phyloP scores from a whole-genome alignment of 768 basidiomycete species.

The Mycena amicta region DNA sequence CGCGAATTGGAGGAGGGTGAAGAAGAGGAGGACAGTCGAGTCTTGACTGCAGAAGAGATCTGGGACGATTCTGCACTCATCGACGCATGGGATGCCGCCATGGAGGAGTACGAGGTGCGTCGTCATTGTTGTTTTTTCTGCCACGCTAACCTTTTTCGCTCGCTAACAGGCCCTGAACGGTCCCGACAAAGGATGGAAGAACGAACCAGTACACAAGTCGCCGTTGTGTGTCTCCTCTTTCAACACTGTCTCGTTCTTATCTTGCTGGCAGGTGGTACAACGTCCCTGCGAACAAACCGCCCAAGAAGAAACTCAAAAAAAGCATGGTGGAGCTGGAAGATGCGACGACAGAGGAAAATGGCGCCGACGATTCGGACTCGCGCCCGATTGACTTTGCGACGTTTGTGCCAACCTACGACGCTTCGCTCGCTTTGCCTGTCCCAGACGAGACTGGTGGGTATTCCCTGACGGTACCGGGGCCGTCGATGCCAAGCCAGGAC shows the following conservation, averaged over 20 bases:
- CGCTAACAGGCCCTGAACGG: slow-evolving; percentile 58
- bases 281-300: slow-evolving; percentile 44
- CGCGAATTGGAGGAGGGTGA: slow-evolving; percentile 26
- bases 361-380: slow-evolving; percentile 49
- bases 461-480: slow-evolving; percentile 35
- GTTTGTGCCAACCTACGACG: slow-evolving; percentile 70
- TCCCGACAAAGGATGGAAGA: slow-evolving; percentile 71
- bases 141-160: too few species aligned
- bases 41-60: slow-evolving; percentile 72
- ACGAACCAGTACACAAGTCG: slow-evolving; percentile 68
- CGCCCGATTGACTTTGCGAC: slow-evolving; percentile 69
- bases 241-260: neutral
- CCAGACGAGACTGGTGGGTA: slow-evolving; percentile 24
- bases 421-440: slow-evolving; percentile 48
- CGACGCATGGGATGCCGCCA: slow-evolving; percentile 83
- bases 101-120: slow-evolving; percentile 74
- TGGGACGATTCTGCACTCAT: slow-evolving; percentile 88
- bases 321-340: neutral
- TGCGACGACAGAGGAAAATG: slow-evolving; percentile 7
- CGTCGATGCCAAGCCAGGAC: slow-evolving; percentile 56
- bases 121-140: neutral
- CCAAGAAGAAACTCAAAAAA: slow-evolving; percentile 26
- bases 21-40: slow-evolving; percentile 54
- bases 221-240: slow-evolving; percentile 62
- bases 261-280: slow-evolving; percentile 71